These are phyloP conservation scores for Vaccinium darrowii DNA, from an alignment of 148 eudicot genomes.

Conservation along the genomic window DNA sequence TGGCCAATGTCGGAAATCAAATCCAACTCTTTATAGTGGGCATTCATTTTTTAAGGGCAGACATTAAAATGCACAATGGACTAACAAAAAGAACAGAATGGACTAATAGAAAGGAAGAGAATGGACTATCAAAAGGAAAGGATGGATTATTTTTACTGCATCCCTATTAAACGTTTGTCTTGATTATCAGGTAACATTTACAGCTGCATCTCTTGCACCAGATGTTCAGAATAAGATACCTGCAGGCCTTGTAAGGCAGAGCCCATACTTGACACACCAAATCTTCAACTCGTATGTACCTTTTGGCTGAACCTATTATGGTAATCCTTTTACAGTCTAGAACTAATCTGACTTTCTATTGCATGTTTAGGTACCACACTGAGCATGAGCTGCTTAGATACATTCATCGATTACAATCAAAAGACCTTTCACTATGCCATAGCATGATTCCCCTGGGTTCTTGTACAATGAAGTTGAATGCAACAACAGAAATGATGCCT, in stretches of 20 bases:
- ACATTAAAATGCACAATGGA: neutral
- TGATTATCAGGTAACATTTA: conserved; percentile 67
- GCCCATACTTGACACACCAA: conserved; percentile 76
- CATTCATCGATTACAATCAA: conserved; percentile 71
- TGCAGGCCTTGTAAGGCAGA: conserved; percentile 71
- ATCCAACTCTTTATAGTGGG: neutral
- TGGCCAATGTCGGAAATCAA: neutral
- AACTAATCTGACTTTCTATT: conserved; percentile 23
- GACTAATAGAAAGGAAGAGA: neutral
- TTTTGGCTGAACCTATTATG: conserved; percentile 19
- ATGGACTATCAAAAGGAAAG: no score
- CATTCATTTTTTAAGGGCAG: neutral
- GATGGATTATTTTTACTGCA: neutral
- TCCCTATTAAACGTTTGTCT: conserved; percentile 7
- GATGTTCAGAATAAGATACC: conserved; percentile 75
- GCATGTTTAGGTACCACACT: conserved; percentile 72
- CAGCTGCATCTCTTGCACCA: conserved; percentile 83
- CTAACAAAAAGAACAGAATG: neutral
- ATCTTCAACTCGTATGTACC: conserved; percentile 81
- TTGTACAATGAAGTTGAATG: conserved; percentile 98
- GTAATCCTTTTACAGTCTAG: neutral
- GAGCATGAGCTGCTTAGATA: conserved; percentile 97
- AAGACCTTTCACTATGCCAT: conserved; percentile 95
- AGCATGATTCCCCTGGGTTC: conserved; percentile 99
- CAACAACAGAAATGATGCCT: conserved; percentile 98